Percentiles rank a stretch among this genome's conserved stretches.
These are phyloP conservation scores for Leccinum subgranulosum DNA, from an alignment of 768 basidiomycete genomes.

Conservation along the genomic window DNA sequence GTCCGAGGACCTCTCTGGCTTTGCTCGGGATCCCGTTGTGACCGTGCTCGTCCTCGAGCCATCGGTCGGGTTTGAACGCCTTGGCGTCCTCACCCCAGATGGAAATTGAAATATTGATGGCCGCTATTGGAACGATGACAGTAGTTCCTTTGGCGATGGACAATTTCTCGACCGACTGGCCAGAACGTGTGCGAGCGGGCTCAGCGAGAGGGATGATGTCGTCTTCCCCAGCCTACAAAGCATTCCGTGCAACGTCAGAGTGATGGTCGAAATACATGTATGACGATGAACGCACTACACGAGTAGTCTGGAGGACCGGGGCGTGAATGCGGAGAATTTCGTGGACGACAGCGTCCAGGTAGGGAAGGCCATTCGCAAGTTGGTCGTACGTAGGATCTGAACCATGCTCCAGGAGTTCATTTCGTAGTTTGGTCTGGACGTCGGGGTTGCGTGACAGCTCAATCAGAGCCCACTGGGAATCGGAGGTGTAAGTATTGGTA, in stretches of 20 bases:
- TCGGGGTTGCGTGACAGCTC: neutral
- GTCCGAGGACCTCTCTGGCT: neutral
- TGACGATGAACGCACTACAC: neutral
- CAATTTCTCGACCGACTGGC: too few species aligned
- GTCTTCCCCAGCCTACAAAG: too few species aligned
- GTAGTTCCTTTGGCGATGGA: neutral
- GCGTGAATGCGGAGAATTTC: neutral
- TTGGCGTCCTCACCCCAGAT: neutral
- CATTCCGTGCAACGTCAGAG: neutral
- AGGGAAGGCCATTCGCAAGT: neutral
- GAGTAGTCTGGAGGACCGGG: neutral
- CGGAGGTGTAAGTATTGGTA: neutral
- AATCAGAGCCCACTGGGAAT: neutral
- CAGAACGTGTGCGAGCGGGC: too few species aligned
- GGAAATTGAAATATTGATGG: neutral
- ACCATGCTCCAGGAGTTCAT: neutral
- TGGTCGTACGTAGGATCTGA: neutral
- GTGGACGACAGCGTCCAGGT: neutral
- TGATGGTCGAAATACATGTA: neutral
- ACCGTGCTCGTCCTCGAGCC: neutral
- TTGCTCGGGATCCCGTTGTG: neutral
- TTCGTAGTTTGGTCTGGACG: neutral
- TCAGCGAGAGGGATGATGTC: too few species aligned
- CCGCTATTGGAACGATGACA: neutral
- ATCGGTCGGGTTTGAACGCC: neutral